Evolutionary conservation across 23 red algal genomes (phyloP).

Genomic region (Gracilariopsis chorda): DNA sequence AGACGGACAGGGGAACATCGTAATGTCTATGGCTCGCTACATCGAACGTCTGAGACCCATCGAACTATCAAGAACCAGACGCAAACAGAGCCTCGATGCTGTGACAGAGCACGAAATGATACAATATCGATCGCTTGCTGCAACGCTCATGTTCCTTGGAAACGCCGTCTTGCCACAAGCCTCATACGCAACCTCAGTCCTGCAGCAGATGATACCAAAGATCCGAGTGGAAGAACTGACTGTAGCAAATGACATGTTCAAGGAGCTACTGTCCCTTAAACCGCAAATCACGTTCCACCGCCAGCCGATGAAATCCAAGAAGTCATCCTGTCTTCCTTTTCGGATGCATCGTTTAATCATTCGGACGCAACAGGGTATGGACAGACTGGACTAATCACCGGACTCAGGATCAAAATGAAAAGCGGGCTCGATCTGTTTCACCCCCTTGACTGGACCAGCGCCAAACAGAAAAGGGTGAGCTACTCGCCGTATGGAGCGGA

Average conservation of each 20-base stretch:
- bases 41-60: neutral
- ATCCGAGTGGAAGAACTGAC: neutral
- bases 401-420: neutral
- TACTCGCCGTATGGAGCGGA: neutral
- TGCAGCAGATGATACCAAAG: constrained; percentile 19
- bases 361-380: neutral
- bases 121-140: neutral
- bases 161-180: constrained; percentile 7
- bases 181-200: neutral
- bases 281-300: neutral
- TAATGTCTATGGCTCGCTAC: neutral
- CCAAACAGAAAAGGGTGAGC: neutral
- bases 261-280: neutral
- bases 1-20: neutral
- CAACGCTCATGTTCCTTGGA: neutral
- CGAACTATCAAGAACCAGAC: neutral
- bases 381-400: neutral
- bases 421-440: neutral
- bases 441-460: neutral
- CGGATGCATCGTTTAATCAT: neutral
- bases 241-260: neutral
- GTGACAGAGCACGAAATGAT: neutral
- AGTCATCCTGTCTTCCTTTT: neutral
- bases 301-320: too few species aligned
- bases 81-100: neutral